phyloP scores from a whole-genome alignment of 2,329 filamentous ascomycete species.

The Hypomyces perniciosus region DNA sequence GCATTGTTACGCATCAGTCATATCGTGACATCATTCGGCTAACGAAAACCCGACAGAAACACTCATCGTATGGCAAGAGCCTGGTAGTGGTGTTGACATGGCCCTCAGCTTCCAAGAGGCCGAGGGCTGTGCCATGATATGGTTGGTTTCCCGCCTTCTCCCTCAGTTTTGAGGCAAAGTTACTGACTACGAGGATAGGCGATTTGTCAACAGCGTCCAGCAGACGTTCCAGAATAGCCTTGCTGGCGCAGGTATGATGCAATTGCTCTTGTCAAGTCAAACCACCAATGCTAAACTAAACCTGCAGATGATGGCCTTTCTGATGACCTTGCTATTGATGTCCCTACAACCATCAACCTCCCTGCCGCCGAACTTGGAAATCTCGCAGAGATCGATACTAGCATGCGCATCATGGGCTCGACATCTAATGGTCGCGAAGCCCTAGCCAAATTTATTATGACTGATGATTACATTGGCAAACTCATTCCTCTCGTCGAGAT shows the following conservation, averaged over 20 bases:
- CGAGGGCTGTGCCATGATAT: constrained; percentile 87
- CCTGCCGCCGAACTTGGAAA: constrained; percentile 76
- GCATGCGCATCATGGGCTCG: constrained; percentile 72
- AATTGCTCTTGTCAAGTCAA: background rate
- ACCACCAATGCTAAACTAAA: background rate
- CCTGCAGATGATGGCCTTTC: constrained; percentile 72
- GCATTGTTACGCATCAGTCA: background rate
- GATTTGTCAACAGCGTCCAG: constrained; percentile 84
- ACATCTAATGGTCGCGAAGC: constrained; percentile 75
- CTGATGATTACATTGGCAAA: constrained; percentile 80
- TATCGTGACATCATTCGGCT: constrained; percentile 11
- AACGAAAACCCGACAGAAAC: constrained; percentile 59
- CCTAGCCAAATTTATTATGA: constrained; percentile 78
- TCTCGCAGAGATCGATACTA: constrained; percentile 75
- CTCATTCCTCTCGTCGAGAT: constrained; percentile 79
- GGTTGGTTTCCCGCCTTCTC: constrained; percentile 47
- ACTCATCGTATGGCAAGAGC: constrained; percentile 95
- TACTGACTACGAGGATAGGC: constrained; percentile 48
- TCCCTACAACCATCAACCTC: constrained; percentile 62
- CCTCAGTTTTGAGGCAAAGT: background rate
- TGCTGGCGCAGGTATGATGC: constrained; percentile 52
- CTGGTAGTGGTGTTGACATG: constrained; percentile 81
- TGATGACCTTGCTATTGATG: constrained; percentile 76
- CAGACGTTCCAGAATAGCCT: constrained; percentile 60
- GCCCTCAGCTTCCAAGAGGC: constrained; percentile 96